Conservation (phyloP, 2,329 filamentous ascomycete genomes). For the Penicillium sp. region DNA sequence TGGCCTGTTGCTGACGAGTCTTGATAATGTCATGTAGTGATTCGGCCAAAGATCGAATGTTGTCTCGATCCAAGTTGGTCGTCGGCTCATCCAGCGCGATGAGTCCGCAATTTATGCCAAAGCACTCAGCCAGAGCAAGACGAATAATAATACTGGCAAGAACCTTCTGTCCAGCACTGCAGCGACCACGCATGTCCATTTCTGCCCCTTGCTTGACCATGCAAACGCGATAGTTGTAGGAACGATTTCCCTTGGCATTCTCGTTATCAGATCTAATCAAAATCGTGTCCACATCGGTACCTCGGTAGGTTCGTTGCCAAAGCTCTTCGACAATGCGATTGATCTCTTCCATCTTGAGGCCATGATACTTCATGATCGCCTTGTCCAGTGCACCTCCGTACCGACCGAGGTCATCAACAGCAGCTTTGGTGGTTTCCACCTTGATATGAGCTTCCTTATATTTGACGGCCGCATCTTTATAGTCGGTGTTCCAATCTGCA, state of each 20-base stretch:
- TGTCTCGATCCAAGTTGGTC: conserved; percentile 92
- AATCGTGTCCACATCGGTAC: conserved; percentile 95
- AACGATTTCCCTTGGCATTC: conserved; percentile 66
- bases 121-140: conserved; percentile 90
- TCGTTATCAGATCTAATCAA: conserved; percentile 91
- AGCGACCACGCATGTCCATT: conserved; percentile 99
- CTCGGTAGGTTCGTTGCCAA: conserved; percentile 96
- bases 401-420: conserved; percentile 80
- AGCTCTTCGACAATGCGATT: conserved; percentile 91
- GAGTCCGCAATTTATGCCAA: conserved; percentile 90
- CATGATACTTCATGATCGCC: conserved; percentile 95
- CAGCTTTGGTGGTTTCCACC: conserved; percentile 86
- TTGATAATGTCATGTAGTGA: conserved; percentile 85
- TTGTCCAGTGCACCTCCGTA: conserved; percentile 84
- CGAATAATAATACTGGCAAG: conserved; percentile 97
- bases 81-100: conserved; percentile 97
- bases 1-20: conserved; percentile 75
- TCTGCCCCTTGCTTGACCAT: conserved; percentile 98
- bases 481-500: conserved; percentile 78
- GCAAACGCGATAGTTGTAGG: conserved; percentile 94
- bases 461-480: conserved; percentile 72
- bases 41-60: conserved; percentile 83
- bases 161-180: conserved; percentile 94
- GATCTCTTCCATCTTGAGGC: conserved; percentile 96
- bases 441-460: conserved; percentile 87